A percentile compares a stretch with the other conserved stretches of the same genome.
These are phyloP conservation scores for Avena sativa DNA, from an alignment of 176 grass and related monocot genomes.

Conservation along the genomic window DNA sequence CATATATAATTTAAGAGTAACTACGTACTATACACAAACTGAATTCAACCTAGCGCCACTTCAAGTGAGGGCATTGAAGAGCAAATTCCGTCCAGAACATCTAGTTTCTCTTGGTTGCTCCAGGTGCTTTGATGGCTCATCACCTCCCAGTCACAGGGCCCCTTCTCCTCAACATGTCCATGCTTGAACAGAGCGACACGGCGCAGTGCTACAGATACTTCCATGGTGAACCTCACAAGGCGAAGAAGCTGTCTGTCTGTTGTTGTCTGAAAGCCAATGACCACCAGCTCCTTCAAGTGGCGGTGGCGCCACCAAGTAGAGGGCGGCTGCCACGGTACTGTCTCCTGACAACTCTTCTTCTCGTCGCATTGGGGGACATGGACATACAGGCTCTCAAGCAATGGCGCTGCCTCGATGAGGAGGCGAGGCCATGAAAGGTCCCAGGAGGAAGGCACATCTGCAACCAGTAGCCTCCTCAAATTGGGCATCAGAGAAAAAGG, in stretches of 20 bases:
- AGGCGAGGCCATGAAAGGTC: neutral
- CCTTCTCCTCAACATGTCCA: neutral
- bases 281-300: conserved; percentile 6
- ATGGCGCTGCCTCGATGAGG: neutral
- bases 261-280: neutral
- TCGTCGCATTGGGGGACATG: neutral
- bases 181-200: neutral
- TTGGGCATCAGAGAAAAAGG: neutral
- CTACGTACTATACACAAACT: neutral
- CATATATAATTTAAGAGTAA: neutral
- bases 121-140: neutral
- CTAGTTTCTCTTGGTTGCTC: neutral
- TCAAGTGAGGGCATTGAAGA: neutral
- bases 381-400: neutral
- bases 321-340: neutral
- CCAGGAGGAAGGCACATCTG: neutral
- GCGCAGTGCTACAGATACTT: neutral
- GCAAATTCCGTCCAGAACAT: neutral
- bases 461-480: conserved; percentile 11
- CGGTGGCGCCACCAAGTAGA: neutral
- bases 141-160: neutral
- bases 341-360: neutral
- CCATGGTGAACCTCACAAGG: neutral
- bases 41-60: neutral
- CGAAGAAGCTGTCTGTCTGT: neutral